phyloP scores from a whole-genome alignment of 1,284 basidiomycete genomes.

The Marasmius fiardii region DNA sequence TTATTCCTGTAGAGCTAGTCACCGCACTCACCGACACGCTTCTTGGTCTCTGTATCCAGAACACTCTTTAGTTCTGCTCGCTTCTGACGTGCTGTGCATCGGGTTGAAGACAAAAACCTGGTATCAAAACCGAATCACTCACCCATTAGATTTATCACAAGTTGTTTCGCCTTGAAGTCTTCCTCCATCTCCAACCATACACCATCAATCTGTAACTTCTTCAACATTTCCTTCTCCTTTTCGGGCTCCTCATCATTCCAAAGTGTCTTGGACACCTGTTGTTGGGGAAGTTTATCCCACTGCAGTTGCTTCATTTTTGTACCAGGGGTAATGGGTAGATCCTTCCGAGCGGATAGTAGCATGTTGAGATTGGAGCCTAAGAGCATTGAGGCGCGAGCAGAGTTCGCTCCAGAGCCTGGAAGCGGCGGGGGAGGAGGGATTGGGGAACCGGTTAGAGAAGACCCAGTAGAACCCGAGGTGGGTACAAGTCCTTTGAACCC shows the following conservation, averaged over 20 bases:
- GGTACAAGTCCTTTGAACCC: slow-evolving; percentile 22
- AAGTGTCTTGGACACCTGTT: slow-evolving; percentile 79
- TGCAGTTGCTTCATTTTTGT: slow-evolving; percentile 98
- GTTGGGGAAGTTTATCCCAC: slow-evolving; percentile 95
- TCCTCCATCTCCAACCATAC: slow-evolving; percentile 98
- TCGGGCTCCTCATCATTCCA: slow-evolving; percentile 74
- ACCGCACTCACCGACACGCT: slow-evolving; percentile 75
- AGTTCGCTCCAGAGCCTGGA: slow-evolving; percentile 46
- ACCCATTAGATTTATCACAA: slow-evolving; percentile 83
- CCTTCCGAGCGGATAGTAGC: slow-evolving; percentile 71
- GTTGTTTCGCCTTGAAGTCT: slow-evolving; percentile 96
- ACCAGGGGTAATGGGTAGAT: slow-evolving; percentile 80
- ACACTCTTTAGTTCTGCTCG: slow-evolving; percentile 87
- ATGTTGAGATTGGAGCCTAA: slow-evolving; percentile 55
- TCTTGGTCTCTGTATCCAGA: slow-evolving; percentile 87
- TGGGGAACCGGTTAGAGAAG: slow-evolving; percentile 23
- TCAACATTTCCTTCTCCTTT: slow-evolving; percentile 75
- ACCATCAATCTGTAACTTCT: slow-evolving; percentile 79
- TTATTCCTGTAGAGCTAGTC: slow-evolving; percentile 1
- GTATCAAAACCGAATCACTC: slow-evolving; percentile 18
- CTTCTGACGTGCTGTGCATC: slow-evolving; percentile 64
- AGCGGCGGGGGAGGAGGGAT: slow-evolving; percentile 45
- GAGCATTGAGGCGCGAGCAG: slow-evolving; percentile 56
- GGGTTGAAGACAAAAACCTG: not conserved
- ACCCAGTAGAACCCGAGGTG: slow-evolving; percentile 19